These are phyloP conservation scores for Myxozyma lipomycoides DNA, from an alignment of 805 yeast species.

Conservation along the genomic window DNA sequence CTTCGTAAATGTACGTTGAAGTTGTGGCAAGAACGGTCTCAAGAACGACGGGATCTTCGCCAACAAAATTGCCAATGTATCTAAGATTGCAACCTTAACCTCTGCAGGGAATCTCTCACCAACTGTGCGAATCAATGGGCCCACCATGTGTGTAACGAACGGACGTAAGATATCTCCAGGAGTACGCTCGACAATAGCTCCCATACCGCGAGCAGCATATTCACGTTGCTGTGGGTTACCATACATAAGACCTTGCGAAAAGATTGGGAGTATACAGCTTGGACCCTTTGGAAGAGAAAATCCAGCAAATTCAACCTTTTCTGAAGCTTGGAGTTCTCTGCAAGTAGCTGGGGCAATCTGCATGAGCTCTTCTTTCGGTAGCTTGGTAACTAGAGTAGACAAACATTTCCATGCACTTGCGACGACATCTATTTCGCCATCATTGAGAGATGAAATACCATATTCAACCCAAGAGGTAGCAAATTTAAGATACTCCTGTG, in stretches of 20 bases:
- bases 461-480: slow-evolving; percentile 70
- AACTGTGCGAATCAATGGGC: slow-evolving; percentile 95
- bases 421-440: slow-evolving; percentile 58
- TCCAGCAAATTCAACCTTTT: slow-evolving; percentile 66
- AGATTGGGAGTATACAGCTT: slow-evolving; percentile 80
- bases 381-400: slow-evolving; percentile 60
- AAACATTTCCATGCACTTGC: slow-evolving; percentile 62
- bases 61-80: slow-evolving; percentile 75
- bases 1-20: slow-evolving; percentile 94
- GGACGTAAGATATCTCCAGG: slow-evolving; percentile 70
- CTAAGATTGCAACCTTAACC: slow-evolving; percentile 88
- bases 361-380: slow-evolving; percentile 73
- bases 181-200: slow-evolving; percentile 78
- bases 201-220: slow-evolving; percentile 80
- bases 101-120: slow-evolving; percentile 93
- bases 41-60: slow-evolving; percentile 82
- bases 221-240: slow-evolving; percentile 84
- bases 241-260: slow-evolving; percentile 92
- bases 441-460: slow-evolving; percentile 69
- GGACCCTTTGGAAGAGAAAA: slow-evolving; percentile 75
- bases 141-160: slow-evolving; percentile 88
- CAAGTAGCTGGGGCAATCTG: slow-evolving; percentile 74
- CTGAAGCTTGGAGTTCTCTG: slow-evolving; percentile 64
- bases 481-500: slow-evolving; percentile 65
- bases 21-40: slow-evolving; percentile 94